Conservation (phyloP, 306 rosid species). For the Cucurbita argyrosperma region DNA sequence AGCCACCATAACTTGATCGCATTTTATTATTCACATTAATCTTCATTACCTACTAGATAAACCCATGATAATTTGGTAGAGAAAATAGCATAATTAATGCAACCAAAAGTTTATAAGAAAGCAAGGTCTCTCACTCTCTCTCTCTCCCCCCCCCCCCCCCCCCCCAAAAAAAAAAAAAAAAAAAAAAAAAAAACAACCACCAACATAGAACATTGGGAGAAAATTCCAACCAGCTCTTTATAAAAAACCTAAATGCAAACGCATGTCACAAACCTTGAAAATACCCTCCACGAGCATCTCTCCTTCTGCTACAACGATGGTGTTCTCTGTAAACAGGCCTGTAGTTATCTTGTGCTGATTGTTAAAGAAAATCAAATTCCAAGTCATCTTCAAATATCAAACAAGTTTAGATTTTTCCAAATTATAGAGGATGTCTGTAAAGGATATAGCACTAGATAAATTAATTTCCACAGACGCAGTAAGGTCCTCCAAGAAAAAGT, state of each 20-base stretch:
- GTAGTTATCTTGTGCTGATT: slow-evolving; percentile 76
- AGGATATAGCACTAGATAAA: slow-evolving; percentile 83
- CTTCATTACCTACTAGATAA: too few species aligned
- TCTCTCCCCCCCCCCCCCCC: too few species aligned
- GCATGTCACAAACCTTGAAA: slow-evolving; percentile 49
- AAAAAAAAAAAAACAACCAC: too few species aligned
- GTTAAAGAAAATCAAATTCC: slow-evolving; percentile 48
- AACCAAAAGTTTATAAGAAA: background rate
- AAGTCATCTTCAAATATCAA: background rate
- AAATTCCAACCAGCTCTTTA: background rate
- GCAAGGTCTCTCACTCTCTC: background rate
- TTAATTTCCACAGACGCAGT: slow-evolving; percentile 64
- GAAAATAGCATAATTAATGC: background rate
- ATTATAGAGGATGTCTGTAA: background rate
- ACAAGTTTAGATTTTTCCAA: background rate
- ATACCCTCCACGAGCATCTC: slow-evolving; percentile 74
- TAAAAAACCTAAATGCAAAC: slow-evolving; percentile 1
- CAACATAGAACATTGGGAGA: background rate
- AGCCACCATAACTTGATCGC: background rate
- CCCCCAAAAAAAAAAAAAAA: too few species aligned
- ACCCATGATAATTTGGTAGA: too few species aligned
- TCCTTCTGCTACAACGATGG: slow-evolving; percentile 87
- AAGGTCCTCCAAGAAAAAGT: slow-evolving; percentile 78
- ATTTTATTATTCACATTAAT: too few species aligned
- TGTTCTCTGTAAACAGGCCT: slow-evolving; percentile 87